phyloP scores from a whole-genome alignment of 1,284 basidiomycete genomes.

The Lentinula novae-zelandiae region DNA sequence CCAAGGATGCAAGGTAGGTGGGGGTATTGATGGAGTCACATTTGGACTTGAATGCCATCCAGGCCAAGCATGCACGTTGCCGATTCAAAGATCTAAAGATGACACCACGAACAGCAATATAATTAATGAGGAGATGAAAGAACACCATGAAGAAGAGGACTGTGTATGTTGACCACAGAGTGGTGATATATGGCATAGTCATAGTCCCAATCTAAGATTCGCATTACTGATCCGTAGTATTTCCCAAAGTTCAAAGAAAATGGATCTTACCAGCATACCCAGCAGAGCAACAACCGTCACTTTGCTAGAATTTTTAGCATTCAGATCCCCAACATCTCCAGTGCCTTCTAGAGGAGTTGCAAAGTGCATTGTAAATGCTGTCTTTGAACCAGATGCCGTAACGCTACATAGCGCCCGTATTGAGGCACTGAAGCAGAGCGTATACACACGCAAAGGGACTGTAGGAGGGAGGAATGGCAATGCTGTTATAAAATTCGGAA shows the following conservation, averaged over 20 bases:
- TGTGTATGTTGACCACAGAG: constrained; percentile 43
- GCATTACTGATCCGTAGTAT: background rate
- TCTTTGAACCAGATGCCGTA: constrained; percentile 62
- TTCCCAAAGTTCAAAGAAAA: background rate
- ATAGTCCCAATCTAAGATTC: constrained; percentile 48
- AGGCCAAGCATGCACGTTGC: constrained; percentile 52
- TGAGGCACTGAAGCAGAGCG: constrained; percentile 54
- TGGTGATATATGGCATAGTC: constrained; percentile 52
- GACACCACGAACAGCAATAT: constrained; percentile 54
- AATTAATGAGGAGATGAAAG: constrained; percentile 57
- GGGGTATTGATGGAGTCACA: constrained; percentile 25
- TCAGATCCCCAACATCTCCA: constrained; percentile 66
- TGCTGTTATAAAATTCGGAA: constrained; percentile 12
- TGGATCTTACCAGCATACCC: constrained; percentile 58
- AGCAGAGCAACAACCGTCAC: constrained; percentile 64
- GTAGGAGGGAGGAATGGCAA: constrained; percentile 27
- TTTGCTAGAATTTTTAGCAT: constrained; percentile 68
- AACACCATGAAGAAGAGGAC: constrained; percentile 47
- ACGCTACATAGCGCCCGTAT: constrained; percentile 57
- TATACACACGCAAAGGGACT: constrained; percentile 36
- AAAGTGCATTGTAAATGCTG: constrained; percentile 65
- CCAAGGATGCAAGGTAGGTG: constrained; percentile 27
- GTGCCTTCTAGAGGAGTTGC: constrained; percentile 41
- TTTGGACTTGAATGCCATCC: constrained; percentile 35
- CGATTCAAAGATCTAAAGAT: constrained; percentile 54